Evolutionary conservation across 495 filamentous ascomycete species (phyloP).

Genomic region (Venustampulla echinocandica): DNA sequence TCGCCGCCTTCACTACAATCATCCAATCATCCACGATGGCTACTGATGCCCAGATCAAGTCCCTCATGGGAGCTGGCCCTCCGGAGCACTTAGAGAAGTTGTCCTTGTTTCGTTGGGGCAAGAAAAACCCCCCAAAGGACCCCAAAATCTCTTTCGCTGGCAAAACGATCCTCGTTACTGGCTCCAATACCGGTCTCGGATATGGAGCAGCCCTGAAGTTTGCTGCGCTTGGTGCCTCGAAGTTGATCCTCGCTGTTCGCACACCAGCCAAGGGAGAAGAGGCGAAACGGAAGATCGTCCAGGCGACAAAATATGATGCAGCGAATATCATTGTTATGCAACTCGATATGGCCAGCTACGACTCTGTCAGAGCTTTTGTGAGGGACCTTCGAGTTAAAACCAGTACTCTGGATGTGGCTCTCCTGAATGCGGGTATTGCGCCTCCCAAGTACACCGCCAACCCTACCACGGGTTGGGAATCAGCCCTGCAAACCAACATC

Average conservation of each 20-base stretch:
- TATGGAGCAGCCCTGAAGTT: constrained; percentile 38
- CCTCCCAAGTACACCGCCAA: constrained; percentile 24
- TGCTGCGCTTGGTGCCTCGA: constrained; percentile 27
- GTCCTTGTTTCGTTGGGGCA: neutral
- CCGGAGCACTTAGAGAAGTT: neutral
- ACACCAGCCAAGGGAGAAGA: constrained; percentile 26
- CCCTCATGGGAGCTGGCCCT: neutral
- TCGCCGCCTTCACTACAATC: too few relatives aligned
- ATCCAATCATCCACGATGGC: constrained; percentile 3
- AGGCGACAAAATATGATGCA: constrained; percentile 26
- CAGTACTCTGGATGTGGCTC: constrained; percentile 34
- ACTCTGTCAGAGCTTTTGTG: constrained; percentile 38
- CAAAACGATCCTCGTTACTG: constrained; percentile 42
- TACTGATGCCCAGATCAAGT: neutral
- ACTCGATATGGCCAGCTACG: constrained; percentile 41
- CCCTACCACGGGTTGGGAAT: constrained; percentile 37
- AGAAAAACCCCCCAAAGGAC: neutral
- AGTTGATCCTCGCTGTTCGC: constrained; percentile 40
- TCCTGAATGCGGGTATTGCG: constrained; percentile 44
- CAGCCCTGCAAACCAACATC: constrained; percentile 34
- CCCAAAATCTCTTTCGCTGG: neutral
- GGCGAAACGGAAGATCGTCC: constrained; percentile 31
- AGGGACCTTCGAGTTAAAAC: constrained; percentile 15
- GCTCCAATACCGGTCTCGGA: constrained; percentile 43
- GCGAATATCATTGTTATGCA: constrained; percentile 40